Base-by-base conservation (phyloP, 148 eudicot species). In the Camellia sinensis region DNA sequence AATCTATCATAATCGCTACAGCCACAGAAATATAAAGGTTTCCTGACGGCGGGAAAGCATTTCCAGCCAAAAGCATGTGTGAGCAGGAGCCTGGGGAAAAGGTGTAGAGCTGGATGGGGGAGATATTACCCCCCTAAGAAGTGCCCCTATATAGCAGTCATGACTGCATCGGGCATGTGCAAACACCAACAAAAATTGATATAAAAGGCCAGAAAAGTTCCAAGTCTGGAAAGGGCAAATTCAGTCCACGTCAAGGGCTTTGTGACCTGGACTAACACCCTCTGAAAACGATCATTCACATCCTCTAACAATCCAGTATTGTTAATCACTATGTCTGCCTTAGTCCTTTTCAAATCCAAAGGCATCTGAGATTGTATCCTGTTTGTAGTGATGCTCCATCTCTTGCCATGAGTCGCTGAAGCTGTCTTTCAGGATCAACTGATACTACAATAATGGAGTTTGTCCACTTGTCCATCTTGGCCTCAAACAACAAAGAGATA, bases 341-440 rank as follows among this genome's bases (percentile, higher is more conserved):
- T 89, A 66, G 83, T 82, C 83, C 78, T 87, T 74, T 95, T 95
- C 50, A 86, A 19, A 87, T 93, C 94, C 44, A 95, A 83, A 68
- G 96, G 83, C 93, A 91, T 93, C 87, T 95, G 98, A 77, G 97
- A 90, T 82, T 89, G 88, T 79, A 95, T 91, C 88, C 92, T 90
- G 84, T 88, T 88, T 60, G 67, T 63, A 45, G 97, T 3, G 89
- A 77, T 76, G 91, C 80, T 63, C 89, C 61, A 72, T 95, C 98
- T 84, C 98, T 90, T 46, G 87, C 89, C 86, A 90, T 87, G 19
- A 95, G 88, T 65, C 98, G 83, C 76, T 85, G 89, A 53, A 93
- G 92, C 72, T 93, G 96, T 70, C 96, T 95, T 80, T 91, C 88
- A 14, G 85, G 88, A 82, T 95, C 96, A 50, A 93, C 93, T 93